A percentile compares a stretch with the other conserved stretches of the same genome.
These are phyloP conservation scores for Chaetomidium leptoderma DNA, from an alignment of 495 filamentous ascomycete species.

Conservation along the genomic window DNA sequence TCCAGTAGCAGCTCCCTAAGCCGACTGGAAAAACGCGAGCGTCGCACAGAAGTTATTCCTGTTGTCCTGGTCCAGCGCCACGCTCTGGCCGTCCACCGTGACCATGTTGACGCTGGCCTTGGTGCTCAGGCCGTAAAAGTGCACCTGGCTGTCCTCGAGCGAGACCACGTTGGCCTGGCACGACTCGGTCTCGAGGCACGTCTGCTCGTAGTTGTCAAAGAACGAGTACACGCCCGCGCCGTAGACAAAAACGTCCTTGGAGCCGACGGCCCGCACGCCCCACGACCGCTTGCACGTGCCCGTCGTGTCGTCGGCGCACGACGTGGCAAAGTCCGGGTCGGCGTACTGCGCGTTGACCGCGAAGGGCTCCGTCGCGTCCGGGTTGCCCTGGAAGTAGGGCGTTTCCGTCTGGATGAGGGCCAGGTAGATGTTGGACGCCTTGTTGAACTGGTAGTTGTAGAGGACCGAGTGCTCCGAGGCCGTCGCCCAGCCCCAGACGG, in stretches of 20 bases:
- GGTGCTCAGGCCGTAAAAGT: slow-evolving; percentile 77
- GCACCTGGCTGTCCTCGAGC: slow-evolving; percentile 64
- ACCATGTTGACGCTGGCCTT: slow-evolving; percentile 88
- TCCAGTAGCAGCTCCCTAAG: neutral
- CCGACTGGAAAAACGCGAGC: slow-evolving; percentile 53
- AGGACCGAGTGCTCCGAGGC: slow-evolving; percentile 83
- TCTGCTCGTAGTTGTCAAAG: slow-evolving; percentile 80
- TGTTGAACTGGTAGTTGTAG: slow-evolving; percentile 81
- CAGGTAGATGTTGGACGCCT: slow-evolving; percentile 79
- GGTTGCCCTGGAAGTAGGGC: slow-evolving; percentile 88
- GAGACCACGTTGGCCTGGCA: slow-evolving; percentile 89
- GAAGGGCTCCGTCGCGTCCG: slow-evolving; percentile 65
- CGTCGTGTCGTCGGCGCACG: slow-evolving; percentile 51
- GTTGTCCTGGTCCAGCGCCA: slow-evolving; percentile 61
- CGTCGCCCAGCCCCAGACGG: slow-evolving; percentile 71
- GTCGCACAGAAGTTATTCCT: slow-evolving; percentile 72
- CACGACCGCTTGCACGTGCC: slow-evolving; percentile 72
- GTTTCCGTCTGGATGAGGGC: slow-evolving; percentile 88
- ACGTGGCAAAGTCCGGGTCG: slow-evolving; percentile 71
- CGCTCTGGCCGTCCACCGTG: slow-evolving; percentile 52
- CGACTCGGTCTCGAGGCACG: slow-evolving; percentile 65
- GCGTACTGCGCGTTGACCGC: slow-evolving; percentile 56
- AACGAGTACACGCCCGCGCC: slow-evolving; percentile 81
- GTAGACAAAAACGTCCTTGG: slow-evolving; percentile 64
- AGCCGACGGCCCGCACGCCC: slow-evolving; percentile 74